phyloP scores from a whole-genome alignment of 371 early-diverging fungal species.

The Catenaria anguillulae region DNA sequence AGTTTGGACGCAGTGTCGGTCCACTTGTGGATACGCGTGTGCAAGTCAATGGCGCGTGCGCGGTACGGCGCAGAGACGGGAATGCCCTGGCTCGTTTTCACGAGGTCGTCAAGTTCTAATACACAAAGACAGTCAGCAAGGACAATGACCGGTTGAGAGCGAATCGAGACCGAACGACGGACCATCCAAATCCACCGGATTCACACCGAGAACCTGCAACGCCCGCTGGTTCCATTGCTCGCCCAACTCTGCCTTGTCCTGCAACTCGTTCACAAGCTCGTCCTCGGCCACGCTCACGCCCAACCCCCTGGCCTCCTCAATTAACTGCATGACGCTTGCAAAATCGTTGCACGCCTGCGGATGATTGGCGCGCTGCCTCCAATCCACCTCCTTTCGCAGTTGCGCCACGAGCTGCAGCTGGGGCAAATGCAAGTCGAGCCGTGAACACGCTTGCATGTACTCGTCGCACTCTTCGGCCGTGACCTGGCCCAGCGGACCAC shows the following conservation, averaged over 20 bases:
- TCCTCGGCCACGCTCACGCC: not conserved
- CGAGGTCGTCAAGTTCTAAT: not conserved
- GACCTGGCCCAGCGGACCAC: not conserved
- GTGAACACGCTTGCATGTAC: not conserved
- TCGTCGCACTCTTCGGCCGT: not conserved
- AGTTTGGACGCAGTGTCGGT: not conserved
- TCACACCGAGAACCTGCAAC: not conserved
- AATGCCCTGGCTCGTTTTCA: not conserved
- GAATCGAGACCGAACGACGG: no score
- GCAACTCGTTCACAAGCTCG: not conserved
- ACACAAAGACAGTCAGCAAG: no score
- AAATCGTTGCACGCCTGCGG: not conserved
- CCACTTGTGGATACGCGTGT: not conserved
- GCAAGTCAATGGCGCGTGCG: not conserved
- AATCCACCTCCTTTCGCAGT: not conserved
- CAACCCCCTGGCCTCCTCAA: not conserved
- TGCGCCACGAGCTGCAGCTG: not conserved
- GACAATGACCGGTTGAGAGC: no score
- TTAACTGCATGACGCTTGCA: not conserved
- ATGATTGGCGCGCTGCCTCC: not conserved
- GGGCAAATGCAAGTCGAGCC: not conserved
- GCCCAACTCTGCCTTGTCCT: not conserved
- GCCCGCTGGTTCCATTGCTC: slow-evolving; percentile 3
- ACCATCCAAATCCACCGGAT: not conserved
- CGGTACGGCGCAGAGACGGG: not conserved